Evolutionary conservation across 306 rosid genomes (phyloP), one percentile per base, ranked within the genome.

Genomic region (Inga oerstediana): DNA sequence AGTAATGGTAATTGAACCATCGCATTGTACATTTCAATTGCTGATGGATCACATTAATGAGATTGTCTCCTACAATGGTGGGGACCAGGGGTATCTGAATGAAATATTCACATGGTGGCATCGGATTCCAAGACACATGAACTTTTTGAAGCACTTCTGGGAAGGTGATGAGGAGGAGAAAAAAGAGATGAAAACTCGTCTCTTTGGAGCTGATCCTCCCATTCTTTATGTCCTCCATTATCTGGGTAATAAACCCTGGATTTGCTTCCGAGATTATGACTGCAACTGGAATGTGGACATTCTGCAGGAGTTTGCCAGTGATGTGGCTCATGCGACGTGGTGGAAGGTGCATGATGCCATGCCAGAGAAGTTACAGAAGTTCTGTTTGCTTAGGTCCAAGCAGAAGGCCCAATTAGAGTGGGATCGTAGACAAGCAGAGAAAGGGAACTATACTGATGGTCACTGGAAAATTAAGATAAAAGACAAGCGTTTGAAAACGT

Each of bases 81-180:
- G 94, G 51, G 94, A 91, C 81, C 94, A 91, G 74, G 94, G 94
- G 67, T 91, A 87, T 79, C 88, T 91, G 64, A 91, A 91, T 78
- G 92, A 91, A 79, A 79, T 91, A 68, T 91, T 84, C 84, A 91
- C 94, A 2, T 89, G 94, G 94, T 91, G 94, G 94, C 94, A 91
- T 75, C 84, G 94, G 83, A 87, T 91, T 72, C 94, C 92, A 10
- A 89, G 70, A 76, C 94, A 82, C 79, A 91, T 89, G 94, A 91
- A 91, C 84, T 91, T 89, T 86, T 86, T 91, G 87, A 91, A 91
- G 86, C 94, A 91, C 72, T 84, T 91, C 70, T 91, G 94, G 94
- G 92, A 89, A 89, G 91, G 92, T 9, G 94, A 91, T 45, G 94
- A 91, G 69, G 84, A 44, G 15, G 89, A 84, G 85, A 87, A 82